Percentiles rank a stretch among this genome's conserved stretches.
phyloP scores from a whole-genome alignment of 495 filamentous ascomycete species.

The Talaromyces trachyspermus region DNA sequence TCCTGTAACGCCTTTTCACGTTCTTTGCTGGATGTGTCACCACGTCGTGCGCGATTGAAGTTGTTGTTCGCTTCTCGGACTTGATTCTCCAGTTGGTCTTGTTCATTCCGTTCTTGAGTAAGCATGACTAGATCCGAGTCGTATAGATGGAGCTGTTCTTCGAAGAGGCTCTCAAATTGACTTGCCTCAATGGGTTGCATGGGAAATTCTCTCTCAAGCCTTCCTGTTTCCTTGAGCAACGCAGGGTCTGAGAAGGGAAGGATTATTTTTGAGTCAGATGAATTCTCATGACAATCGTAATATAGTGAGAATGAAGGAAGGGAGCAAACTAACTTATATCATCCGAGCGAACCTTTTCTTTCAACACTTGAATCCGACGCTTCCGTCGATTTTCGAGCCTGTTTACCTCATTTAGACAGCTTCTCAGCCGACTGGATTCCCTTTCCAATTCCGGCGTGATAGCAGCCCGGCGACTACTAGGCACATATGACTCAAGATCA shows the following conservation, averaged over 20 bases:
- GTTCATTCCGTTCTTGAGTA: constrained; percentile 63
- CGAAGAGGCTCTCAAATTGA: constrained; percentile 88
- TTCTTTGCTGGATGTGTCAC: constrained; percentile 67
- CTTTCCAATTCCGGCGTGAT: constrained; percentile 75
- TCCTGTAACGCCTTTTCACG: constrained; percentile 81
- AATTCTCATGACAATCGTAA: too few species aligned
- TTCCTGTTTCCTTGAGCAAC: constrained; percentile 72
- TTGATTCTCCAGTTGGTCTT: constrained; percentile 60
- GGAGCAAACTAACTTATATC: constrained; percentile 63
- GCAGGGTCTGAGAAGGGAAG: too few species aligned
- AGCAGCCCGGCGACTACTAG: constrained; percentile 67
- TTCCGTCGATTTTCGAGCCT: constrained; percentile 71
- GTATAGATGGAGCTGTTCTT: constrained; percentile 71
- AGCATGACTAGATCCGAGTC: constrained; percentile 65
- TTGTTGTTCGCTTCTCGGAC: constrained; percentile 68
- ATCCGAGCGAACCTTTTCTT: constrained; percentile 72
- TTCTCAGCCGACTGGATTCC: constrained; percentile 65
- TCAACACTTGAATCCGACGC: constrained; percentile 65
- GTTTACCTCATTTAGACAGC: constrained; percentile 72
- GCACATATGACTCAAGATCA: constrained; percentile 79
- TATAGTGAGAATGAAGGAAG: neutral
- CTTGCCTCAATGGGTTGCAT: constrained; percentile 75
- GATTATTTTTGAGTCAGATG: too few species aligned
- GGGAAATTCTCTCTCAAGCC: constrained; percentile 77
- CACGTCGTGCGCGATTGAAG: constrained; percentile 62